phyloP scores from a whole-genome alignment of 768 basidiomycete species.

The Suillus decipiens region DNA sequence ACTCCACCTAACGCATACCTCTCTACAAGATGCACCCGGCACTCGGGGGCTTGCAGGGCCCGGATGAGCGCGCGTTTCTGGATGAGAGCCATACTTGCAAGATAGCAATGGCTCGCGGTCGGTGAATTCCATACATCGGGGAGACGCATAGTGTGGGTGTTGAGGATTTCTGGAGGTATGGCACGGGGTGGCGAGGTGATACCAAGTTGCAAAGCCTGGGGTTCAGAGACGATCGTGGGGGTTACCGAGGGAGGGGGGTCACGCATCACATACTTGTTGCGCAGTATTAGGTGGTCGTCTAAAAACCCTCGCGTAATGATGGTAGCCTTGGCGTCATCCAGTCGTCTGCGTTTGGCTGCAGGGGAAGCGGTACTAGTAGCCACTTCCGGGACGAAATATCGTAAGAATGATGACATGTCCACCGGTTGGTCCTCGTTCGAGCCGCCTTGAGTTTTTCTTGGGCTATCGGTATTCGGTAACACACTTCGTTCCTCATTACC shows the following conservation, averaged over 20 bases:
- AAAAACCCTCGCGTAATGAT: background rate
- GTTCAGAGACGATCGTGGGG: background rate
- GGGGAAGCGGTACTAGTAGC: background rate
- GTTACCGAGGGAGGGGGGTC: background rate
- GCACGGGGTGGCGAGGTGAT: slow-evolving; percentile 18
- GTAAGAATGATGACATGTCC: background rate
- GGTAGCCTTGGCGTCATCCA: background rate
- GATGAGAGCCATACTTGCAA: slow-evolving; percentile 67
- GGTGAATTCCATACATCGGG: slow-evolving; percentile 36
- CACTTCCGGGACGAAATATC: background rate
- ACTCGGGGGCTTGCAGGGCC: slow-evolving; percentile 45
- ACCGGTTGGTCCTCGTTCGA: background rate
- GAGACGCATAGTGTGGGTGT: slow-evolving; percentile 46
- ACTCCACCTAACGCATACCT: slow-evolving; percentile 58
- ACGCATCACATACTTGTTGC: background rate
- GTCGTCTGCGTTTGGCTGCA: background rate
- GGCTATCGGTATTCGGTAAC: background rate
- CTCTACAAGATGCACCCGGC: slow-evolving; percentile 61
- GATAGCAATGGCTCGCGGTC: slow-evolving; percentile 55
- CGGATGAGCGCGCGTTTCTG: slow-evolving; percentile 67
- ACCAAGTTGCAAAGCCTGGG: background rate
- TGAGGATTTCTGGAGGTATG: slow-evolving; percentile 43
- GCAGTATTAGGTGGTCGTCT: slow-evolving; percentile 2
- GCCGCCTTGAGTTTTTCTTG: too few species aligned
- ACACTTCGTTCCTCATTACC: background rate